Evolutionary conservation across 2,329 filamentous ascomycete species (phyloP).

Genomic region (Truncatella angustata): DNA sequence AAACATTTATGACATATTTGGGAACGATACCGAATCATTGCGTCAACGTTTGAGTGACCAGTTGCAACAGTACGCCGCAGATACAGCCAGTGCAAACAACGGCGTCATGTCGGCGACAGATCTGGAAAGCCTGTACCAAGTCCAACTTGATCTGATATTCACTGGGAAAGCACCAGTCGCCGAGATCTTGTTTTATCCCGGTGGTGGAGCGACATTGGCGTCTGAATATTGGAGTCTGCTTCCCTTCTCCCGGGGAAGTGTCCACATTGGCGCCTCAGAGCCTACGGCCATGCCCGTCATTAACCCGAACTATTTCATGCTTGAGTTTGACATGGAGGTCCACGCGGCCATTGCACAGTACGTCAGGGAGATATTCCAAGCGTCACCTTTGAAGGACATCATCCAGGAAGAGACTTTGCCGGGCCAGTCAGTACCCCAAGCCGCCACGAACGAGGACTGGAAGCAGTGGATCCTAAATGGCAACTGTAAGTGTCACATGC

Average conservation of each 20-base stretch:
- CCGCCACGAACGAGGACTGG: constrained; percentile 5
- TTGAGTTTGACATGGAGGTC: constrained; percentile 33
- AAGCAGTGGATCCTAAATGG: background rate
- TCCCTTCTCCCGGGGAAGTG: constrained; percentile 13
- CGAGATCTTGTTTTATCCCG: constrained; percentile 7
- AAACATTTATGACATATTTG: constrained; percentile 12
- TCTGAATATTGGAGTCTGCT: constrained; percentile 13
- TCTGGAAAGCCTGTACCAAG: constrained; percentile 12
- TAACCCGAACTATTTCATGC: constrained; percentile 39
- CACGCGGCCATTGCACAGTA: constrained; percentile 31
- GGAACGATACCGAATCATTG: constrained; percentile 4
- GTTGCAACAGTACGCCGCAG: constrained; percentile 7
- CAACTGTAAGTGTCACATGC: too few relatives aligned
- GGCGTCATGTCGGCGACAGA: constrained; percentile 12
- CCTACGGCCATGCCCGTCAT: constrained; percentile 21
- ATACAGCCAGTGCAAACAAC: constrained; percentile 10
- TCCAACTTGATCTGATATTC: constrained; percentile 16
- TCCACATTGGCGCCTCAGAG: constrained; percentile 9
- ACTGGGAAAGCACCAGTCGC: constrained; percentile 8
- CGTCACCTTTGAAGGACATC: constrained; percentile 11
- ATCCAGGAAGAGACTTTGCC: constrained; percentile 13
- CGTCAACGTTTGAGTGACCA: constrained; percentile 6
- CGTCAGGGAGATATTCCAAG: constrained; percentile 17
- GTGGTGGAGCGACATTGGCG: background rate
- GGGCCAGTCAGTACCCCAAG: constrained; percentile 13